Percentiles rank a stretch among this genome's conserved stretches.
phyloP scores from a whole-genome alignment of 2,329 filamentous ascomycete species.

The Penicillium glabrum region DNA sequence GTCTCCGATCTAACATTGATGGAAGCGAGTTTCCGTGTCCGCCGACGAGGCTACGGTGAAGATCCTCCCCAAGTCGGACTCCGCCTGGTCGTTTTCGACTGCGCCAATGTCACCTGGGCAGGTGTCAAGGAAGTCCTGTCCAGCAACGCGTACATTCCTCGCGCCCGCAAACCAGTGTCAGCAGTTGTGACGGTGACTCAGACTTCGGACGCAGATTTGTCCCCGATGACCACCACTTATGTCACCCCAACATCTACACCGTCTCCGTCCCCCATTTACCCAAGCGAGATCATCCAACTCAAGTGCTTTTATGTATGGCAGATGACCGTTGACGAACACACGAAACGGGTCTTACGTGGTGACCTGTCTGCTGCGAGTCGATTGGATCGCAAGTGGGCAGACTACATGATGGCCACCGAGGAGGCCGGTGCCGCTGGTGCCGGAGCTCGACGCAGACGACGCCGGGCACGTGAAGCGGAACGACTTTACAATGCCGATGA shows the following conservation, averaged over 20 bases:
- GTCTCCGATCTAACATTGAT: conserved; percentile 82
- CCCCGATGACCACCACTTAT: conserved; percentile 26
- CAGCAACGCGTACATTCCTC: conserved; percentile 73
- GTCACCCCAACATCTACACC: conserved; percentile 22
- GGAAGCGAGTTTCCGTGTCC: conserved; percentile 80
- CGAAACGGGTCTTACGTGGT: conserved; percentile 76
- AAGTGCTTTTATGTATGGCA: conserved; percentile 97
- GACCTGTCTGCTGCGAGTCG: conserved; percentile 72
- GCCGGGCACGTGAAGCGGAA: conserved; percentile 78
- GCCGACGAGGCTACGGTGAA: conserved; percentile 59
- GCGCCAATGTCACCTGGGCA: conserved; percentile 87
- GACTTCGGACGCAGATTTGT: conserved; percentile 19
- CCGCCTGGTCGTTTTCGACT: conserved; percentile 83
- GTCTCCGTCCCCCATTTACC: conserved; percentile 49
- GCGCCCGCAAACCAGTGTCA: conserved; percentile 40
- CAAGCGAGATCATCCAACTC: conserved; percentile 76
- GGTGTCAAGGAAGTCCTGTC: conserved; percentile 84
- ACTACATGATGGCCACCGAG: conserved; percentile 90
- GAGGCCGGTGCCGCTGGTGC: conserved; percentile 66
- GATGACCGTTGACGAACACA: conserved; percentile 91
- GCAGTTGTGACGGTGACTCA: conserved; percentile 36
- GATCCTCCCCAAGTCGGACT: conserved; percentile 62
- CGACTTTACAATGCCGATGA: conserved; percentile 79
- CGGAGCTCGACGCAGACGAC: conserved; percentile 68
- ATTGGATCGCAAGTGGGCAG: conserved; percentile 88